Evolutionary conservation across 192 early-diverging fungal genomes (phyloP).

Genomic region (Mortierella claussenii): DNA sequence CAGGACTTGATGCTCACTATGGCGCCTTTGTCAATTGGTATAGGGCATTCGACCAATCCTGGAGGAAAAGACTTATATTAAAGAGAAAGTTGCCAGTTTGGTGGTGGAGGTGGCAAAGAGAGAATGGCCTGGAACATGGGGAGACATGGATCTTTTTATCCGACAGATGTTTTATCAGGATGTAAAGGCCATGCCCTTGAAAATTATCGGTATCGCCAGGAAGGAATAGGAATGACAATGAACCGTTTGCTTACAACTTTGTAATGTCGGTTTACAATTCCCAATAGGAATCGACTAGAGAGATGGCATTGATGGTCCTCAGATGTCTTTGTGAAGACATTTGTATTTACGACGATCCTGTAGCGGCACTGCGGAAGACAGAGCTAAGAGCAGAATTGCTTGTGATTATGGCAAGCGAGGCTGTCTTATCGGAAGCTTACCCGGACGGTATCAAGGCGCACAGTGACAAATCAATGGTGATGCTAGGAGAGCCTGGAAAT

Average conservation of each 20-base stretch:
- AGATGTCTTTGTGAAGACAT: conserved; percentile 70
- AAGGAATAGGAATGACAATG: too few relatives aligned
- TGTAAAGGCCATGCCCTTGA: conserved; percentile 30
- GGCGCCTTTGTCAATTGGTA: too few relatives aligned
- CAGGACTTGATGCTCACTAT: too few relatives aligned
- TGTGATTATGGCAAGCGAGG: conserved; percentile 61
- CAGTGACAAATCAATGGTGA: conserved; percentile 51
- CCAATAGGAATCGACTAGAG: conserved; percentile 59
- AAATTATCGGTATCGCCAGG: not conserved
- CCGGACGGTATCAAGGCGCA: conserved; percentile 56
- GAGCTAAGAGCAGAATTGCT: conserved; percentile 66
- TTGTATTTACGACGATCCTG: conserved; percentile 67
- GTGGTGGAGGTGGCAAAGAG: conserved; percentile 71
- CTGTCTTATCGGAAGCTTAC: conserved; percentile 55
- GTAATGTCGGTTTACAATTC: too few relatives aligned
- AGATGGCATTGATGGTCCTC: conserved; percentile 65
- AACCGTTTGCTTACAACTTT: too few relatives aligned
- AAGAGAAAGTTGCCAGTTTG: conserved; percentile 67
- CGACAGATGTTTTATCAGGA: conserved; percentile 56
- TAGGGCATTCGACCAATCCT: conserved; percentile 54
- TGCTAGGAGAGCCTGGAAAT: conserved; percentile 62
- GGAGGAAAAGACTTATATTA: conserved; percentile 60
- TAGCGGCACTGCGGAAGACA: conserved; percentile 66
- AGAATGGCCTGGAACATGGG: conserved; percentile 70
- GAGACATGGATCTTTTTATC: conserved; percentile 63